Evolutionary conservation across 345 rosid genomes (phyloP), one percentile per base, ranked within the genome.

Genomic region (Dipteronia dyeriana): DNA sequence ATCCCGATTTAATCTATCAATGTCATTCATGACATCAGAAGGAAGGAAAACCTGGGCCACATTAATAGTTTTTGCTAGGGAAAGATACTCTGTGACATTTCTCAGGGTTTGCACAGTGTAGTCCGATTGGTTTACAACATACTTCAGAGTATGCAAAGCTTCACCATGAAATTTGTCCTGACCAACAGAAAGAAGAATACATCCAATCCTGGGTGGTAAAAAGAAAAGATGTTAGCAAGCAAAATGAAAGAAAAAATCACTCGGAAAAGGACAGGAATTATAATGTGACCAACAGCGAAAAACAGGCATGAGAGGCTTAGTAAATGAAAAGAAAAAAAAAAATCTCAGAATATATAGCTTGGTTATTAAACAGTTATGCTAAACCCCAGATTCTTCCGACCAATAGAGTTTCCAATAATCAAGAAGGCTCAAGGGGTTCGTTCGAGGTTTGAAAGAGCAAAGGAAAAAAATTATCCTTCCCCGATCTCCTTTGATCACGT

Each of bases 71-170:
- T 96, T 96, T 1, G 99, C 98, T 68, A 96, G 95, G 39, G 94
- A 82, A 16, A 96, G 87, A 86, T 96, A 96, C 60, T 83, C 84
- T 1, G 99, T 96, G 62, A 96, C 99, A 83, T 96, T 94, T 79
- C 81, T 86, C 69, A 96, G 87, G 75, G 88, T 92, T 80, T 88
- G 84, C 64, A 91, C 97, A 5, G 97, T 94, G 85, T 92, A 96
- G 83, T 94, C 95, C 12, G 98, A 96, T 78, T 92, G 98, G 84
- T 96, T 91, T 22, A 96, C 98, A 7, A 96, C 97, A 81, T 90
- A 96, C 60, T 87, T 89, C 73, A 96, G 85, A 67, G 99, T 96
- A 76, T 81, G 82, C 80, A 94, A 75, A 72, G 84, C 97, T 85
- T 91, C 97, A 45, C 71, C 78, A 68, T 92, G 95, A 87, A 96